Percentiles rank a stretch among this genome's conserved stretches.
Conservation (phyloP, 305 asterid species). For the Solanum aculeatissimum region DNA sequence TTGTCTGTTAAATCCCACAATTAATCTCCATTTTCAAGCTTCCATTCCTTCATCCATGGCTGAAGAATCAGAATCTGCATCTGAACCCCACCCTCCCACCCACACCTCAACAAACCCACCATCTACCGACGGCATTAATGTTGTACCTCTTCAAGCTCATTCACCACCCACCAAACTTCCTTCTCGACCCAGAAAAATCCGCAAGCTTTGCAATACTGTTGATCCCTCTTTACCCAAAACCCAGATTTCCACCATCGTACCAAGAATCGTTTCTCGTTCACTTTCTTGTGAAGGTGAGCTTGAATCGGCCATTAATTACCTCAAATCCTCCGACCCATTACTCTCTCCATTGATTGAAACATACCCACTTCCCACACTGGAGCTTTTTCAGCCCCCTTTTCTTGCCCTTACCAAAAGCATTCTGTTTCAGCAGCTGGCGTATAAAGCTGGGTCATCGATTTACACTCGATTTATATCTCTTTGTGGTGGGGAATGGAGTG, state of each 20-base stretch:
- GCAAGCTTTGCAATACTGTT: constrained; percentile 32
- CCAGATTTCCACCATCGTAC: constrained; percentile 30
- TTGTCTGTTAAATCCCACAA: background rate
- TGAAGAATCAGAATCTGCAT: constrained; percentile 12
- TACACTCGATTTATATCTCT: constrained; percentile 71
- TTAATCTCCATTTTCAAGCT: background rate
- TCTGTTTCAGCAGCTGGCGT: constrained; percentile 83
- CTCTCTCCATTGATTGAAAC: constrained; percentile 47
- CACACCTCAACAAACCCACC: background rate
- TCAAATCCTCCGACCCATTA: constrained; percentile 58
- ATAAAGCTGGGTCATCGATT: constrained; percentile 81
- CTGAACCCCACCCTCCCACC: constrained; percentile 6
- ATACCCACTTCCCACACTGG: constrained; percentile 55
- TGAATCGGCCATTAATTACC: constrained; percentile 57
- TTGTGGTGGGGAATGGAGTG: constrained; percentile 54
- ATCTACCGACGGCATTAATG: background rate
- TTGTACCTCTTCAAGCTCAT: constrained; percentile 7
- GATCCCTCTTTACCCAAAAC: constrained; percentile 21
- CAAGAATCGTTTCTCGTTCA: constrained; percentile 45
- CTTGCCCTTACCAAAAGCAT: constrained; percentile 71
- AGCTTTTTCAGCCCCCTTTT: constrained; percentile 54
- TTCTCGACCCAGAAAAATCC: constrained; percentile 73
- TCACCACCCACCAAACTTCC: constrained; percentile 77
- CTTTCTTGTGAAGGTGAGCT: constrained; percentile 56
- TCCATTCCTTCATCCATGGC: background rate